Percentiles rank a stretch among this genome's conserved stretches.
Evolutionary conservation across 371 early-diverging fungal species (phyloP).

Genomic region (Mucor circinelloides): DNA sequence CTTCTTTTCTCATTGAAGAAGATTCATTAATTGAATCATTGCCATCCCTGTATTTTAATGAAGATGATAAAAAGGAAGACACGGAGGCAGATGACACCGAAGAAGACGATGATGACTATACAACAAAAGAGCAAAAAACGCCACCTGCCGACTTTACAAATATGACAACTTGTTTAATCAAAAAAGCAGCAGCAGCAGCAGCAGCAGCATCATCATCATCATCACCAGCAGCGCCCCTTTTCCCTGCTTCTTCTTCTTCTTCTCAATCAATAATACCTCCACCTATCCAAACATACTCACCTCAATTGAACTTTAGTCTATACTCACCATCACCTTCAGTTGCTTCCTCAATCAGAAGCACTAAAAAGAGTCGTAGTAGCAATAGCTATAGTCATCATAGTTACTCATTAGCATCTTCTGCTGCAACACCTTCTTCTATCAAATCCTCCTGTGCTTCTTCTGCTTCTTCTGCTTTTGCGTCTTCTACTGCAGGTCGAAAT

Average conservation of each 20-base stretch:
- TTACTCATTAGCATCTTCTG: not conserved
- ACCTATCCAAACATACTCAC: conserved; percentile 15
- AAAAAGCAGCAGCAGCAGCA: not conserved
- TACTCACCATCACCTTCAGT: conserved; percentile 4
- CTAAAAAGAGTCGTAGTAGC: not conserved
- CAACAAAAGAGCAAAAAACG: not conserved
- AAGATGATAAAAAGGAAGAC: conserved; percentile 1
- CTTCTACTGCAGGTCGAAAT: conserved; percentile 1
- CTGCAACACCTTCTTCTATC: not conserved
- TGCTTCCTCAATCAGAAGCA: conserved; percentile 1
- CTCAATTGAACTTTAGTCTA: conserved; percentile 13
- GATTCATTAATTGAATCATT: not conserved
- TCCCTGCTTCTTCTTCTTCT: conserved; percentile 1
- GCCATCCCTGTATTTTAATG: not conserved
- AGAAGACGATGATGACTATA: conserved; percentile 3
- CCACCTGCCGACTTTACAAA: not conserved
- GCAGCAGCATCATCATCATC: not conserved
- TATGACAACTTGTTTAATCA: not conserved
- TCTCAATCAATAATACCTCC: not conserved
- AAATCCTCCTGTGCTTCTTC: not conserved
- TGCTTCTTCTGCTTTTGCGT: not conserved
- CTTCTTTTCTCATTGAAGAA: not conserved
- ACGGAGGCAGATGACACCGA: conserved; percentile 4
- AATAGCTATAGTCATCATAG: not conserved
- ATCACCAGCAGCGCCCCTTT: not conserved